These are phyloP conservation scores for Ambispora gerdemannii DNA, from an alignment of 192 early-diverging fungal genomes.

Conservation along the genomic window DNA sequence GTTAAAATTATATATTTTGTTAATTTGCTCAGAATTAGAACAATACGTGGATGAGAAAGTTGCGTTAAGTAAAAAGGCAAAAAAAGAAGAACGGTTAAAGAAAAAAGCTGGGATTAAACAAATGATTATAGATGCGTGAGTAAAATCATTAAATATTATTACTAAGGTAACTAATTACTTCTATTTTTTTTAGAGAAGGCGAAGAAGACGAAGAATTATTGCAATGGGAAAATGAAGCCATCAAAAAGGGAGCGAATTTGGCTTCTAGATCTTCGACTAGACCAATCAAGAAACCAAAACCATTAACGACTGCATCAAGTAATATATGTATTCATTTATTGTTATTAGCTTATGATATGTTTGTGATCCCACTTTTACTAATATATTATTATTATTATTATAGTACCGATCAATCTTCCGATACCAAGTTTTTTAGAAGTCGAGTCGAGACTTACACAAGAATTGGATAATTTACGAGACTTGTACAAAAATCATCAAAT, in stretches of 20 bases:
- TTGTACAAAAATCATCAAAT: conserved; percentile 34
- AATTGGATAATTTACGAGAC: conserved; percentile 33
- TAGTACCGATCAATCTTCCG: conserved; percentile 44
- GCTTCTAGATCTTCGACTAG: neutral
- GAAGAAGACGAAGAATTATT: conserved; percentile 49
- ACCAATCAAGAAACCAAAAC: neutral
- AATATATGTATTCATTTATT: neutral
- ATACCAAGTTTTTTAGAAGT: conserved; percentile 44
- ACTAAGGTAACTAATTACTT: neutral
- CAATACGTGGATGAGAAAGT: conserved; percentile 48
- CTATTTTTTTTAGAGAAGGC: conserved; percentile 43
- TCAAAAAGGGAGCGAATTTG: conserved; percentile 45
- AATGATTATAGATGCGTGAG: conserved; percentile 53
- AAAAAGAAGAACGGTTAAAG: conserved; percentile 40
- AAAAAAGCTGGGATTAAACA: conserved; percentile 44
- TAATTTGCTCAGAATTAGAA: conserved; percentile 42
- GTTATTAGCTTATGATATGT: neutral
- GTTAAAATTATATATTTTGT: neutral
- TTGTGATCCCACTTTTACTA: neutral
- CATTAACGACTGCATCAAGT: neutral
- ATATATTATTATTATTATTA: neutral
- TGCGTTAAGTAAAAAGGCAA: conserved; percentile 43
- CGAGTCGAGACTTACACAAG: conserved; percentile 32
- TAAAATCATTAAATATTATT: neutral
- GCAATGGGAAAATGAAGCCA: conserved; percentile 55